Evolutionary conservation across 2,329 filamentous ascomycete species (phyloP), one percentile per base, ranked within the genome.

Genomic region (Verticillium nonalfalfae): DNA sequence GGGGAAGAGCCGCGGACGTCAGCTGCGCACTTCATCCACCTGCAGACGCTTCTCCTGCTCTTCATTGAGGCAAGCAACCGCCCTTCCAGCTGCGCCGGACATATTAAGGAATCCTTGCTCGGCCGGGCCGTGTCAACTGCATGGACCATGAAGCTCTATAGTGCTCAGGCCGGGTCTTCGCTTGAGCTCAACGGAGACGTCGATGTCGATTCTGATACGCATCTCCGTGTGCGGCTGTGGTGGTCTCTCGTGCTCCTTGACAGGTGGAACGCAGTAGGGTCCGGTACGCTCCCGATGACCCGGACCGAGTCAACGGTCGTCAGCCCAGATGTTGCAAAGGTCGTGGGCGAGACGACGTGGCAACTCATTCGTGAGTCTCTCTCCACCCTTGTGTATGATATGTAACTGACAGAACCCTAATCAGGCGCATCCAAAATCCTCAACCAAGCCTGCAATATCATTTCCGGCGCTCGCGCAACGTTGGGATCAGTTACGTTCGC

Each of bases 201-300:
- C 10, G 84, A 88, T 59, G 69, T 76, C 2, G 86, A 90, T 69
- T 83, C 82, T 21, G 84, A 88, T 55, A 84, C 87, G 58, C 84
- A 84, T 18, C 75, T 91, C 4, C 81, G 82, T 1, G 78, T 87
- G 58, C 82, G 87, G 54, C 82, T 88, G 18, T 92, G 89, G 89
- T 91, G 87, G 86, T 84, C 85, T 14, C 75, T 92, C 38, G 82
- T 91, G 56, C 81, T 89, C 64, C 81, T 92, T 65, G 89, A 92
- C 68, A 83, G 88, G 15, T 92, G 88, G 87, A 85, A 90, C 69
- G 86, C 89, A 4, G 81, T 86, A n/a, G 86, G 85, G 26, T 88
- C 83, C 4, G 85, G 84, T 13, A 85, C 81, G 63, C 85, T 87
- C 1, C 66, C 85, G 13, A 78, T 87, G 62, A 85, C 92, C 61